phyloP scores from a whole-genome alignment of 805 yeast genomes.

The Zygosaccharomyces bisporus region DNA sequence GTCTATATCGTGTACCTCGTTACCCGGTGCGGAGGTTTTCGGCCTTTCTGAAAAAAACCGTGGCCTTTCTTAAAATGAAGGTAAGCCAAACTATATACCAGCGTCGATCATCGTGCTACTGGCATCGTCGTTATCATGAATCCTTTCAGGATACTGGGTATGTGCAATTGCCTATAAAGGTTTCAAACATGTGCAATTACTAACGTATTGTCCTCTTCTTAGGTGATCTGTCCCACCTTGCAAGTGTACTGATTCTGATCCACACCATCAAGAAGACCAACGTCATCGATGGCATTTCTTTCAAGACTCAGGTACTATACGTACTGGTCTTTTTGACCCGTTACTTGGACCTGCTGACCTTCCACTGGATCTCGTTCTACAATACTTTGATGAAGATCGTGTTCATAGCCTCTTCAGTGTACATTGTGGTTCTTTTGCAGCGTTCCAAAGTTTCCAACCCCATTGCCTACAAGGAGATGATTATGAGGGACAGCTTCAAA shows the following conservation, averaged over 20 bases:
- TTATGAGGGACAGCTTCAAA: slow-evolving; percentile 70
- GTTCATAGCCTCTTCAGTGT: slow-evolving; percentile 70
- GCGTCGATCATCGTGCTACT: background rate
- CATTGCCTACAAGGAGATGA: slow-evolving; percentile 49
- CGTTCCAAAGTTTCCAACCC: slow-evolving; percentile 43
- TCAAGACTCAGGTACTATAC: slow-evolving; percentile 83
- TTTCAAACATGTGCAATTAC: background rate
- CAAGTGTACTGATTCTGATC: slow-evolving; percentile 71
- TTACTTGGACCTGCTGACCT: slow-evolving; percentile 54
- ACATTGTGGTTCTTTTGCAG: slow-evolving; percentile 70
- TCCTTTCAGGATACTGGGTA: slow-evolving; percentile 14
- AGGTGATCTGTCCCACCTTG: slow-evolving; percentile 76
- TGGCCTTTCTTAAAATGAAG: background rate
- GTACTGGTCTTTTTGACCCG: slow-evolving; percentile 68
- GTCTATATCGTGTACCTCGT: background rate
- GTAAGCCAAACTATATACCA: background rate
- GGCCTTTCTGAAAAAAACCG: background rate
- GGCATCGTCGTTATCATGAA: slow-evolving; percentile 9
- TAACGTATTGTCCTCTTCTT: background rate
- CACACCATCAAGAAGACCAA: slow-evolving; percentile 60
- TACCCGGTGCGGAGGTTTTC: background rate
- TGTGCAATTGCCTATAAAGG: background rate
- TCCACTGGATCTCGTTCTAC: slow-evolving; percentile 61
- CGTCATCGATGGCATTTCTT: slow-evolving; percentile 78
- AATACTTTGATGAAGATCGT: slow-evolving; percentile 77